phyloP scores from a whole-genome alignment of 2,329 filamentous ascomycete species.

The Plenodomus biglobosus region DNA sequence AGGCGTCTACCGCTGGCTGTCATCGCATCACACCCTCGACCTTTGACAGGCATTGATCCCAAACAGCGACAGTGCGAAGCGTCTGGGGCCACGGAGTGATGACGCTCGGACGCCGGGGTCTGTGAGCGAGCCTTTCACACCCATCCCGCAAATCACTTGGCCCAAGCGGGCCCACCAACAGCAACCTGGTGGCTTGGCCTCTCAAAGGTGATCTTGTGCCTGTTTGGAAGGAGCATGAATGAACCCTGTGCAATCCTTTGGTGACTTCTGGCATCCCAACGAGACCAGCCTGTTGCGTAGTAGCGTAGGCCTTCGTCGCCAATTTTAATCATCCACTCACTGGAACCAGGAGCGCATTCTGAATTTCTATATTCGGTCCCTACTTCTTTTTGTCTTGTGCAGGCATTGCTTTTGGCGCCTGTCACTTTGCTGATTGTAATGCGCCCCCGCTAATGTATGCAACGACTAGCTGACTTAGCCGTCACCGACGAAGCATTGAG shows the following conservation, averaged over 20 bases:
- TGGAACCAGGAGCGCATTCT: conserved; percentile 38
- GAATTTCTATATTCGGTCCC: conserved; percentile 37
- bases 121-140: conserved; percentile 28
- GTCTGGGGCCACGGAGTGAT: conserved; percentile 16
- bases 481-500: conserved; percentile 11
- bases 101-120: conserved; percentile 21
- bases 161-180: conserved; percentile 39
- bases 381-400: conserved; percentile 35
- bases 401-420: conserved; percentile 37
- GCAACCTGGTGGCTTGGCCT: conserved; percentile 19
- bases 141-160: conserved; percentile 47
- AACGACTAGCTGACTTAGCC: conserved; percentile 28
- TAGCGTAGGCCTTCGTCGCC: conserved; percentile 41
- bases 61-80: conserved; percentile 19
- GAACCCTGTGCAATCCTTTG: conserved; percentile 37
- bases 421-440: conserved; percentile 30
- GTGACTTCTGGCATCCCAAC: conserved; percentile 31
- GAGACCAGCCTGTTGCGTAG: conserved; percentile 29
- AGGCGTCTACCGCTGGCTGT: conserved; percentile 31
- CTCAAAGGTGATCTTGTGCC: conserved; percentile 19
- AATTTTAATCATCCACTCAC: conserved; percentile 44
- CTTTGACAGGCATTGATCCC: conserved; percentile 19
- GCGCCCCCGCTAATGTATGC: conserved; percentile 20
- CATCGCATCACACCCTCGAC: conserved; percentile 21
- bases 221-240: conserved; percentile 18